Evolutionary conservation across 371 early-diverging fungal species (phyloP).

Genomic region (Mucor ambiguus): DNA sequence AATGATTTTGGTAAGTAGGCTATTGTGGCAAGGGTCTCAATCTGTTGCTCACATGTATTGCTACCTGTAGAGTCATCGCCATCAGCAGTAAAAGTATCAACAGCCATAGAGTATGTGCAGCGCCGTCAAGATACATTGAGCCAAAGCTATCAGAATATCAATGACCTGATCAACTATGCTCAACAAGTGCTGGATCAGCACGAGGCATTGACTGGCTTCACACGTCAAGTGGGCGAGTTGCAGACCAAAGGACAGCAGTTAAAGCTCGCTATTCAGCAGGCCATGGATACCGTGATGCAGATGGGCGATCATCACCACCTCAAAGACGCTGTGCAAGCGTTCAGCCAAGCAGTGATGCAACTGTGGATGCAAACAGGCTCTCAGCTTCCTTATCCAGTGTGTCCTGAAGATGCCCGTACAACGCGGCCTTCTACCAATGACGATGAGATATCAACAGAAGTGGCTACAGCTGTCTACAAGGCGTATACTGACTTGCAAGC

Average conservation of each 20-base stretch:
- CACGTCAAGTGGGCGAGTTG: background rate
- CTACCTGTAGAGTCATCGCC: background rate
- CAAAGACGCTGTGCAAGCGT: slow-evolving; percentile 11
- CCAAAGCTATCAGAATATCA: slow-evolving; percentile 25
- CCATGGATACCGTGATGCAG: background rate
- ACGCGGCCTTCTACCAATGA: slow-evolving; percentile 34
- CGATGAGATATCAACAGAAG: slow-evolving; percentile 32
- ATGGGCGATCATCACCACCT: background rate
- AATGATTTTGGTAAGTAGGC: slow-evolving; percentile 12
- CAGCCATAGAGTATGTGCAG: slow-evolving; percentile 21
- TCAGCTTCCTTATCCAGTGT: slow-evolving; percentile 32
- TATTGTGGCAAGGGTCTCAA: background rate
- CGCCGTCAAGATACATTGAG: slow-evolving; percentile 34
- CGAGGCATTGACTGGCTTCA: slow-evolving; percentile 20
- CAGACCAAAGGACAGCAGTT: slow-evolving; percentile 11
- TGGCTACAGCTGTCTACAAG: slow-evolving; percentile 22
- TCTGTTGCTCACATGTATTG: background rate
- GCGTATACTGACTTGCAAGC: slow-evolving; percentile 30
- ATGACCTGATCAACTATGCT: slow-evolving; percentile 22
- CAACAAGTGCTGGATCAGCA: slow-evolving; percentile 32
- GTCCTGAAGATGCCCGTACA: slow-evolving; percentile 34
- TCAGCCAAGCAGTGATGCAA: slow-evolving; percentile 14
- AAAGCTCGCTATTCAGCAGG: slow-evolving; percentile 13
- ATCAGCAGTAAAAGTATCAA: background rate
- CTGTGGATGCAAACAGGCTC: slow-evolving; percentile 29